Conservation (phyloP, 345 rosid species). For the Camelina hispida region DNA sequence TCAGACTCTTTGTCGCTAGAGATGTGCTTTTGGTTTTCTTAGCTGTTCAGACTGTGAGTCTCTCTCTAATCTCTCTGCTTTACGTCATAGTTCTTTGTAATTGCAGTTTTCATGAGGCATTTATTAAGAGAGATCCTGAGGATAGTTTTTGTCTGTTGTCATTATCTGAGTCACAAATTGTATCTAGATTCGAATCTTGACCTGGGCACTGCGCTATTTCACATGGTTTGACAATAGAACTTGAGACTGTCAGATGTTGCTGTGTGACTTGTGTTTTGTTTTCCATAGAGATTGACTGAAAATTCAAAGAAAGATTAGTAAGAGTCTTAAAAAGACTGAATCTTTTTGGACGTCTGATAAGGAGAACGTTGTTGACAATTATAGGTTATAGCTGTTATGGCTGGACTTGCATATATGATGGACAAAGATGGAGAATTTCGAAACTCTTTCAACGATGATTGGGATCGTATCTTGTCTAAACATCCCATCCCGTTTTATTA, state of each 20-base stretch:
- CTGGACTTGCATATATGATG: conserved; percentile 85
- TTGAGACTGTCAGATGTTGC: conserved; percentile 1
- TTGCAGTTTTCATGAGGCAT: neutral
- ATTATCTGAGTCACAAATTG: conserved; percentile 1
- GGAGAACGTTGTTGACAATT: conserved; percentile 1
- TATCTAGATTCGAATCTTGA: conserved; percentile 21
- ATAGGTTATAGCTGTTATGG: conserved; percentile 76
- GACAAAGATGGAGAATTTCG: conserved; percentile 94
- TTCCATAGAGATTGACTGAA: neutral
- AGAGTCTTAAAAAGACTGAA: neutral
- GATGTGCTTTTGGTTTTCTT: conserved; percentile 89
- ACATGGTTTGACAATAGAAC: conserved; percentile 13
- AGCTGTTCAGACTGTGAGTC: conserved; percentile 82
- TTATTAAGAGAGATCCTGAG: too few species aligned
- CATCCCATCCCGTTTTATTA: conserved; percentile 97
- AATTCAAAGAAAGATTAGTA: neutral
- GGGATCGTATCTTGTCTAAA: conserved; percentile 89
- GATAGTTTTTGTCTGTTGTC: neutral
- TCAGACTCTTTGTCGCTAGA: conserved; percentile 93
- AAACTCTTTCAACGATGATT: conserved; percentile 89
- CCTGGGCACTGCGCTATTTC: neutral
- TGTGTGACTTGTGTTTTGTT: conserved; percentile 27
- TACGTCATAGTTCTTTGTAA: neutral
- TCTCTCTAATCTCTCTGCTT: conserved; percentile 4
- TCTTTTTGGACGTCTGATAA: neutral